phyloP scores from a whole-genome alignment of 1,139 yeast species.

The Magnusiomyces tetraspermus region DNA sequence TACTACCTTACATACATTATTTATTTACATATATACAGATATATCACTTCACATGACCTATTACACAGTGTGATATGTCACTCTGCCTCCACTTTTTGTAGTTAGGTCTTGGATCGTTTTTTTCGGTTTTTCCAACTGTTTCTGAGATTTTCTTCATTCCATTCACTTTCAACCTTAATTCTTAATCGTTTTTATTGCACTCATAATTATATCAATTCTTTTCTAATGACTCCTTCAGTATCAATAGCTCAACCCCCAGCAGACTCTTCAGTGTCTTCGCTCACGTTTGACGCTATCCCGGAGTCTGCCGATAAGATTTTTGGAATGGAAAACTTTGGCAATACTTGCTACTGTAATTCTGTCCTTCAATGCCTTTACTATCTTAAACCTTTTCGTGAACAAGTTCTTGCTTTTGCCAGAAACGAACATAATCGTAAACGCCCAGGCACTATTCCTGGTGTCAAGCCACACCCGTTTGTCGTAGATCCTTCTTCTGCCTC shows the following conservation, averaged over 20 bases:
- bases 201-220: too few relatives aligned
- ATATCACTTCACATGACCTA: too few relatives aligned
- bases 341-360: constrained; percentile 91
- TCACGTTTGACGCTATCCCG: constrained; percentile 16
- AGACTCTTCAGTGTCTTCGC: neutral
- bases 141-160: too few relatives aligned
- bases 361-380: constrained; percentile 80
- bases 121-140: too few relatives aligned
- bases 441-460: constrained; percentile 26
- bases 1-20: too few relatives aligned
- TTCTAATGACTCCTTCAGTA: neutral
- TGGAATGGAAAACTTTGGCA: constrained; percentile 92
- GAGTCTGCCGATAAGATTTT: constrained; percentile 45
- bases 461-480: constrained; percentile 31
- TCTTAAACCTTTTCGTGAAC: constrained; percentile 56
- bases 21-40: too few relatives aligned
- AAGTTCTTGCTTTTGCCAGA: constrained; percentile 37
- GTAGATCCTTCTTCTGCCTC: constrained; percentile 24
- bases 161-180: too few relatives aligned
- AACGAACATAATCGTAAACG: constrained; percentile 1
- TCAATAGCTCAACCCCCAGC: neutral
- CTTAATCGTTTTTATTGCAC: too few relatives aligned
- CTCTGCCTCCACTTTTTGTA: too few relatives aligned
- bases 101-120: too few relatives aligned
- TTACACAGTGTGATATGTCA: too few relatives aligned